A percentile compares a stretch with the other conserved stretches of the same genome.
Evolutionary conservation across 1,284 basidiomycete species (phyloP).

Genomic region (Ustanciosporium gigantosporum): DNA sequence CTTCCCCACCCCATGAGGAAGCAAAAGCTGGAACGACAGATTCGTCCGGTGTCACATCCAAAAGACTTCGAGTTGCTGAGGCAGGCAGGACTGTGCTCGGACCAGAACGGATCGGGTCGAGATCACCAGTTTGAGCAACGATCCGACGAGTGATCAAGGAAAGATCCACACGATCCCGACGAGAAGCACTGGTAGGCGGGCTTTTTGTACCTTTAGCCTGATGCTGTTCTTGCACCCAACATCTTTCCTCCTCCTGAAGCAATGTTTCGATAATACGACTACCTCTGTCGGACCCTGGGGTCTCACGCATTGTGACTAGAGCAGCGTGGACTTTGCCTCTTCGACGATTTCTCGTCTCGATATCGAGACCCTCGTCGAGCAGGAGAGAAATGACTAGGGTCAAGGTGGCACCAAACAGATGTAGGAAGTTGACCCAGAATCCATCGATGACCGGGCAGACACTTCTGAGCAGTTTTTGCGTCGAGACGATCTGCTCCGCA

Average conservation of each 20-base stretch:
- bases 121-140: conserved; percentile 5
- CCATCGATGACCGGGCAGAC: conserved; percentile 45
- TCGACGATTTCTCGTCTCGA: conserved; percentile 5
- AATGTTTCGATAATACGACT: conserved; percentile 39
- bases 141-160: conserved; percentile 11
- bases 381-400: conserved; percentile 40
- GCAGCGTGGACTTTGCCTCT: conserved; percentile 17
- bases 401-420: conserved; percentile 41
- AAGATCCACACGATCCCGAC: conserved; percentile 2
- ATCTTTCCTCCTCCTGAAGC: conserved; percentile 31
- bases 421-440: conserved; percentile 43
- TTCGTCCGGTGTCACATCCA: conserved; percentile 13
- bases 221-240: conserved; percentile 4
- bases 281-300: conserved; percentile 27
- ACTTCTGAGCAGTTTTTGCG: conserved; percentile 35
- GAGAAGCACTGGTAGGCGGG: not conserved
- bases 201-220: not conserved
- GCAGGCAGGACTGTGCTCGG: not conserved
- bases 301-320: conserved; percentile 26
- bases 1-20: conserved; percentile 10
- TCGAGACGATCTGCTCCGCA: conserved; percentile 42
- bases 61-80: not conserved
- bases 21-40: conserved; percentile 17
- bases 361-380: conserved; percentile 22
- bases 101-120: not conserved